Evolutionary conservation across 495 filamentous ascomycete genomes (phyloP).

Genomic region (Xylaria nigripes): DNA sequence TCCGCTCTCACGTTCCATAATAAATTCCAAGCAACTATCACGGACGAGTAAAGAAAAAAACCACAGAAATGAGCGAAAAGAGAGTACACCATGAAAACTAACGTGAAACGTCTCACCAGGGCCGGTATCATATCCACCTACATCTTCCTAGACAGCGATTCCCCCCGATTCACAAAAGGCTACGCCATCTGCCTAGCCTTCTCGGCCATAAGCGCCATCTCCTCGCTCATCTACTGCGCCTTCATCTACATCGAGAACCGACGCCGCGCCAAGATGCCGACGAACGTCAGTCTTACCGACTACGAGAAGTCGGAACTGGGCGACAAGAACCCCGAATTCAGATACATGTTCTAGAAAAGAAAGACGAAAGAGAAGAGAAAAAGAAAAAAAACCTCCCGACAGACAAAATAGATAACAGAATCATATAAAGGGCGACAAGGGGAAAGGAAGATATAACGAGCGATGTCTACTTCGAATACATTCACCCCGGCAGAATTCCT

Average conservation of each 20-base stretch:
- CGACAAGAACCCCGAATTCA: constrained; percentile 57
- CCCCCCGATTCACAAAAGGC: constrained; percentile 60
- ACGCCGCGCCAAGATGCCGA: constrained; percentile 45
- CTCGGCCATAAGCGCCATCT: constrained; percentile 53
- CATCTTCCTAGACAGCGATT: constrained; percentile 65
- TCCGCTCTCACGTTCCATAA: not conserved
- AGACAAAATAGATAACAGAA: not conserved
- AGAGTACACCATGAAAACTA: not conserved
- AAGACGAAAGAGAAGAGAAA: not conserved
- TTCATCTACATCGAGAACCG: constrained; percentile 58
- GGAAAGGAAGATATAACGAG: too few species aligned
- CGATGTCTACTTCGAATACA: too few species aligned
- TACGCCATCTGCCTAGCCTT: constrained; percentile 76
- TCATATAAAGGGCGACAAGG: too few species aligned
- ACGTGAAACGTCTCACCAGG: not conserved
- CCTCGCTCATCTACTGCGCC: constrained; percentile 53
- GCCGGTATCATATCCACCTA: constrained; percentile 89
- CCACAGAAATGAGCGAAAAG: too few species aligned
- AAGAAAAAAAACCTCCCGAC: not conserved
- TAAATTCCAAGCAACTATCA: not conserved
- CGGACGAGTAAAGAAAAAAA: too few species aligned
- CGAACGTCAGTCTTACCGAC: constrained; percentile 53
- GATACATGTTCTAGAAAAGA: constrained; percentile 44
- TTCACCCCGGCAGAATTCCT: too few species aligned
- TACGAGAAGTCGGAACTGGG: constrained; percentile 67